Evolutionary conservation across 1,284 basidiomycete genomes (phyloP), one percentile per base, ranked within the genome.

Genomic region (Cutaneotrichosporon cavernicola): DNA sequence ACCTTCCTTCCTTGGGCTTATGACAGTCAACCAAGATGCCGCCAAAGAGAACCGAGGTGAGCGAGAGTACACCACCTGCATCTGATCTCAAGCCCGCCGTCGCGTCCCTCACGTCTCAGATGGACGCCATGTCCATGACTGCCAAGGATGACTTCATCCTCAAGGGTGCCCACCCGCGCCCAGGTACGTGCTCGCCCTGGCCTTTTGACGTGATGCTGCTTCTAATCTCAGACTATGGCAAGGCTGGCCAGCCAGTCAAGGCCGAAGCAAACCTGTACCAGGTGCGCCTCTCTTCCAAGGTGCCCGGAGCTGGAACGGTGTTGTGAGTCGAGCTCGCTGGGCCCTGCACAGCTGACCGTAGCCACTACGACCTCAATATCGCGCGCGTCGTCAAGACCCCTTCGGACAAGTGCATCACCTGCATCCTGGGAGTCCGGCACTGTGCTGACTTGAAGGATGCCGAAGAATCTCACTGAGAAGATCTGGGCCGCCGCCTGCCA

Each of bases 261-360:
- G 77, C 80, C 56, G 51, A 70, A 9, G 77, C 78, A 22, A 81
- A 80, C 67, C 78, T 79, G 77, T 80, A 68, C 66, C 63, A 69
- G 47, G 66, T 72, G 14, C 65, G 72, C 21, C 76, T 76, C 68
- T 16, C 51, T 6, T n/a, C 32, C 43, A 73, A 75, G 62, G 65
- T 66, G 9, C 57, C 66, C 26, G 75, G 73, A 10, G 70, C 67
- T 16, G 66, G 73, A 10, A 70, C 67, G 14, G 66, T 77, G 63
- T 60, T 70, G 73, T 74, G 61, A 43, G 71, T 65, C 18, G 31
- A 14, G 21, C 43, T 13, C 1, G 14, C 3, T 8, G 11, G 6
- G 4, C 26, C 26, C 26, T 26, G 2, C 22, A 14, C 13, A 56
- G n/a, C 30, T 63, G 16, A 43, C 46, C 30, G 5, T 50, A 75